Base-by-base conservation (phyloP, 2,329 filamentous ascomycete species). In the Aspergillus sp. region DNA sequence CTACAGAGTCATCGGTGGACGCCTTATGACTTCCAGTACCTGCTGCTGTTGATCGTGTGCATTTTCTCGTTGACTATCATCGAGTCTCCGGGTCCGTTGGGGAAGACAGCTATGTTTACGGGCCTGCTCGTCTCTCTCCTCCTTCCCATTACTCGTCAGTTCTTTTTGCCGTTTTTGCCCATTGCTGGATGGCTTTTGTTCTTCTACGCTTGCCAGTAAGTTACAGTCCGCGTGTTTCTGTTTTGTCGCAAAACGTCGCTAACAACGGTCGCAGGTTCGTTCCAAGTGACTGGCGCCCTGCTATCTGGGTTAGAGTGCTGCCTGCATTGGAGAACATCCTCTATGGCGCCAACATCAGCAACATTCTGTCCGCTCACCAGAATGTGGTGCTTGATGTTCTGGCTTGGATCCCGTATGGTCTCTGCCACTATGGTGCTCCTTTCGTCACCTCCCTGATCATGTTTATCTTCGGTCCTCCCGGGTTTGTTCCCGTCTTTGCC, bases 261-360 rank as follows among this genome's bases (percentile, higher is more conserved):
- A 45, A 65, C 44, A 13, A 17, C 45, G 30, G 15, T n/a, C 42
- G 23, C 49, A 95, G 90, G 63, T 96, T 95, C 72, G 90, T 96
- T 59, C 86, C 89, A 33, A 81, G 83, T 57, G 86, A 91, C 63
- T 93, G 90, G 74, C 84, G 91, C 57, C 90, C 90, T 50, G 86
- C 89, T 53, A 96, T 96, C 61, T 95, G 90, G 88, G 91, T 96
- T 56, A 89, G 90, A 62, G 89, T 97, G 23, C 80, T 97, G 32
- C 91, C 91, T 4, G 89, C 91, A 15, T 81, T 97, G 54, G 91
- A 97, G 72, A 96, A 97, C 69, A 93, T 97, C 53, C 79, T 97
- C 30, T 97, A 96, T 65, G 91, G 91, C 59, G 90, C 90, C 53
- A 96, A 96, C 71, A 78, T 96, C 49, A 95, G 89, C 73, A 96